Evolutionary conservation across 805 yeast genomes (phyloP).

Genomic region (Starmerella lactis-condensi): DNA sequence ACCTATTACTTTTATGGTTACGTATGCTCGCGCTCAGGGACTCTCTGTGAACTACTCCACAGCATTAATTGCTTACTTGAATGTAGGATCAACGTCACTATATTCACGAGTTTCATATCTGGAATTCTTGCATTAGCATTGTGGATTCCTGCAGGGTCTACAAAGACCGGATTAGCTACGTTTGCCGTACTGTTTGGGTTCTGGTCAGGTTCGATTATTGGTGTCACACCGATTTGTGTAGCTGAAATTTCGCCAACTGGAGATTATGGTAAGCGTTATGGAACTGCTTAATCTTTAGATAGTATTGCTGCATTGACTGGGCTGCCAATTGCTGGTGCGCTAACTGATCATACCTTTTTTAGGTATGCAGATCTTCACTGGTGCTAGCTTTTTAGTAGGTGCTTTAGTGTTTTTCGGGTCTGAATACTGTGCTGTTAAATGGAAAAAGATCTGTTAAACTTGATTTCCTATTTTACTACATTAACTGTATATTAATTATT

Average conservation of each 20-base stretch:
- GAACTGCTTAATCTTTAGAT: constrained; percentile 38
- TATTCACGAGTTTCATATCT: constrained; percentile 29
- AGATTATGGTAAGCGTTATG: constrained; percentile 53
- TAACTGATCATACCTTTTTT: constrained; percentile 17
- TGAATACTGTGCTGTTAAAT: constrained; percentile 19
- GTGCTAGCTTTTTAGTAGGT: constrained; percentile 19
- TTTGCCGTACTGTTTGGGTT: constrained; percentile 29
- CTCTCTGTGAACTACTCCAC: constrained; percentile 20
- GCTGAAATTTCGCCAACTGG: constrained; percentile 41
- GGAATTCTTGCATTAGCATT: constrained; percentile 28
- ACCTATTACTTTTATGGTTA: constrained; percentile 36
- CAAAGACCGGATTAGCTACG: constrained; percentile 32
- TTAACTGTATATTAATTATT: background rate
- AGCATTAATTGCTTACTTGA: constrained; percentile 31
- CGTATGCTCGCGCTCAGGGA: constrained; percentile 39
- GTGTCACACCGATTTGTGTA: constrained; percentile 52
- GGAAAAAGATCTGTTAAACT: constrained; percentile 8
- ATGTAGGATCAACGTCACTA: constrained; percentile 39
- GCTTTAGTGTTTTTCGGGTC: constrained; percentile 16
- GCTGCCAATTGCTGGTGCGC: constrained; percentile 25
- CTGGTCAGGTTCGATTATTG: constrained; percentile 27
- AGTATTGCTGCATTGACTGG: constrained; percentile 25
- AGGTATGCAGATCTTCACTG: constrained; percentile 22
- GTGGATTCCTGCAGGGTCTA: constrained; percentile 44
- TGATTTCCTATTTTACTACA: background rate